phyloP scores from a whole-genome alignment of 331 rosid species.

The Phaseolus coccineus region DNA sequence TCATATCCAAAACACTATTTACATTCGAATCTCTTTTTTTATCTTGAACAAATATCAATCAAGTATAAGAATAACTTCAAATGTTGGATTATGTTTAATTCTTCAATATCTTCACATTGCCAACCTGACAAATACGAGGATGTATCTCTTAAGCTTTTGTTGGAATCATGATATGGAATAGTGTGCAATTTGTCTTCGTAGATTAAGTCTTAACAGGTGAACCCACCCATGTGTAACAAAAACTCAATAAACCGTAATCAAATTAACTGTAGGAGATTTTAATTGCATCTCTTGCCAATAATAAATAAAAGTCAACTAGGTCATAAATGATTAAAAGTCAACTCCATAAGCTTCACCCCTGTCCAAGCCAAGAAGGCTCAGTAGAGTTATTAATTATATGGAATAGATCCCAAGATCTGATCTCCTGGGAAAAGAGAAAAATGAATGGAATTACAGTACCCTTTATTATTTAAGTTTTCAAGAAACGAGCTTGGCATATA shows the following conservation, averaged over 20 bases:
- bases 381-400: background rate
- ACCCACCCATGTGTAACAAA: slow-evolving; percentile 3
- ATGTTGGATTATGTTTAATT: background rate
- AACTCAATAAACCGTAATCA: background rate
- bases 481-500: background rate
- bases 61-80: background rate
- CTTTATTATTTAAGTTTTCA: background rate
- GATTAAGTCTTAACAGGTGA: background rate
- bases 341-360: background rate
- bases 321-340: slow-evolving; percentile 25
- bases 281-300: background rate
- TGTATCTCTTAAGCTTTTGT: background rate
- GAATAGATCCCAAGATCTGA: slow-evolving; percentile 41
- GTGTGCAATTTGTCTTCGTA: background rate
- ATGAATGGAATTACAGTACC: background rate
- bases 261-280: background rate
- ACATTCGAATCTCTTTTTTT: background rate
- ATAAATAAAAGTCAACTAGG: slow-evolving; percentile 33
- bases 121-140: background rate
- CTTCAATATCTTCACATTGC: background rate
- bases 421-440: background rate
- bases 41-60: background rate
- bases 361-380: background rate
- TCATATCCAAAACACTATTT: background rate
- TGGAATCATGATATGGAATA: background rate